phyloP scores from a whole-genome alignment of 2,329 filamentous ascomycete genomes.

The Penicillium sp. region DNA sequence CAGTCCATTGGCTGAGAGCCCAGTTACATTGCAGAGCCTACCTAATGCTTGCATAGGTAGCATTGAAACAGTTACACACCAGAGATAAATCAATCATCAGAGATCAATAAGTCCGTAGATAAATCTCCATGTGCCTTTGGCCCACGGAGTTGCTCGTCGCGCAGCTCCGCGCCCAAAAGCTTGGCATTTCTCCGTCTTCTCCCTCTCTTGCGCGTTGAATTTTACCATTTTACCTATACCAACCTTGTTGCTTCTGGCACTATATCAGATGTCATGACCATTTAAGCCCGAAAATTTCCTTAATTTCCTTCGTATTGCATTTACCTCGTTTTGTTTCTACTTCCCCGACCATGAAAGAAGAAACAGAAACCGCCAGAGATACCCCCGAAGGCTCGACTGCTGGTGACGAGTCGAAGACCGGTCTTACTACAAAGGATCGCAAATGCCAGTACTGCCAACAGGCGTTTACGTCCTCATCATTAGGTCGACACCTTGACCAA shows the following conservation, averaged over 20 bases:
- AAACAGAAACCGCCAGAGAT: constrained; percentile 23
- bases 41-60: neutral
- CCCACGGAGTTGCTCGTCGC: neutral
- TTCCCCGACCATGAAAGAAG: constrained; percentile 15
- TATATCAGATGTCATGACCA: constrained; percentile 4
- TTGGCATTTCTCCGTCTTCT: constrained; percentile 10
- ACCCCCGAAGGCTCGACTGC: constrained; percentile 40
- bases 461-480: constrained; percentile 86
- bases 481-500: constrained; percentile 88
- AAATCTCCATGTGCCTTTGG: neutral
- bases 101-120: neutral
- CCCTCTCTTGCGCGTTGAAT: neutral
- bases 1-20: neutral
- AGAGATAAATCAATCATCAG: neutral
- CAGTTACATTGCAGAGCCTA: constrained; percentile 2
- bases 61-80: neutral
- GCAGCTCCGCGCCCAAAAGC: constrained; percentile 11
- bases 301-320: neutral
- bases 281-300: neutral
- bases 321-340: neutral
- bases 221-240: neutral
- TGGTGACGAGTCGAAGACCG: constrained; percentile 36
- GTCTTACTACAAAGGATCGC: constrained; percentile 71
- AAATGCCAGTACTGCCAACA: constrained; percentile 85
- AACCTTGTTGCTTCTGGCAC: neutral